Base-by-base conservation (phyloP, 2,329 filamentous ascomycete species). In the Westerdykella ornata region DNA sequence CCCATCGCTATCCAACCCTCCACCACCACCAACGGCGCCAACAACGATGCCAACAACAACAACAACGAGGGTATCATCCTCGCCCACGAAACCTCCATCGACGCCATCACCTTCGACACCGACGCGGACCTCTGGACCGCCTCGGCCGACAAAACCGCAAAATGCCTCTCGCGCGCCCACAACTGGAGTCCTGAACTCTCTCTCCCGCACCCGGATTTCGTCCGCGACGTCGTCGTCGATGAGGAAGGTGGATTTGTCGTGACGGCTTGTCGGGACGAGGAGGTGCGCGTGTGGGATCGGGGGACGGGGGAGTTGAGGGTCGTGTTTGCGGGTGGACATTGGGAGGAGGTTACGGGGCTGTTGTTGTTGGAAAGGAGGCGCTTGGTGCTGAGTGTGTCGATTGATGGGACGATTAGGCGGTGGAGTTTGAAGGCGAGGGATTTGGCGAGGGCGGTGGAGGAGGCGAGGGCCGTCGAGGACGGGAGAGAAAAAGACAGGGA, bases 31-130 rank as follows among this genome's bases (percentile, higher is more conserved):
- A 11, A 26, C 8, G 31, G 41, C 14, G 22, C 37, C 18, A 20
- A 39, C 16, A 32, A 16, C n/a, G 42, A 31, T 20, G 35, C 30
- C 12, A 29, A 34, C 14, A 68, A 44, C 49, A 56, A 42, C 45
- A 69, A 13, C 53, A 62, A 19, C 42, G 41, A 15, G 11, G 22
- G 22, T 7, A 13, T n/a, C 2, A 81, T 96, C 38, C 68, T 84
- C 35, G 83, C 83, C 47, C 92, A 98, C 65, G 88, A 96, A 52
- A 98, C 92, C 1, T 92, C 85, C 51, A 81, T 98, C 8, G 94
- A 95, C 67, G 81, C 78, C 49, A 69, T 97, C 12, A 70, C 77
- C 15, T 94, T 94, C 54, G 84, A 88, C 49, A 66, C 67, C 4
- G 78, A 80, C 35, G 80, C 77, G 22, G 86, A 96, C 54, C 69